Evolutionary conservation across 352 stramenopile genomes (phyloP).

Genomic region (Thraustochytrium sp.): DNA sequence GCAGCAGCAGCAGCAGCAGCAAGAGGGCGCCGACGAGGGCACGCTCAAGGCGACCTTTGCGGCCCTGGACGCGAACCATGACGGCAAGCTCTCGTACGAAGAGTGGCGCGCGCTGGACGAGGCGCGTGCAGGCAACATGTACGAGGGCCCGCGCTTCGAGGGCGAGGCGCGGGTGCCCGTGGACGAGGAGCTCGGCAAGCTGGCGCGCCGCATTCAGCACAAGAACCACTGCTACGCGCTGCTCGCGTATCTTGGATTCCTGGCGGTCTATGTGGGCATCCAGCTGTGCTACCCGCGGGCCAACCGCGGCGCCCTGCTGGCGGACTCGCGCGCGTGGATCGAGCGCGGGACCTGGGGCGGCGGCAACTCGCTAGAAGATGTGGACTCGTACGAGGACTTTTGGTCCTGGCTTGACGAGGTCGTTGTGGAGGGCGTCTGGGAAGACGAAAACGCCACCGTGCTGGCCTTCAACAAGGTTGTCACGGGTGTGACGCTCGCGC

Average conservation of each 20-base stretch:
- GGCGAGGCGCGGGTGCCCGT: conserved; percentile 4
- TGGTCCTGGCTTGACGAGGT: conserved; percentile 8
- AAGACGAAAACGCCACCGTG: neutral
- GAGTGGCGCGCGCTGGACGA: neutral
- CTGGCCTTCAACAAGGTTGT: conserved; percentile 12
- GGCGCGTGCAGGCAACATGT: neutral
- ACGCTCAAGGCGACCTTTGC: neutral
- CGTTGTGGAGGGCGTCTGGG: conserved; percentile 11
- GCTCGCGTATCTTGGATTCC: neutral
- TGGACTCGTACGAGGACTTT: neutral
- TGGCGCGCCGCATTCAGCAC: neutral
- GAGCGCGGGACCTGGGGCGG: neutral
- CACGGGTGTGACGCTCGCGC: neutral
- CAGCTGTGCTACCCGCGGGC: neutral
- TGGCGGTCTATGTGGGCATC: conserved; percentile 1
- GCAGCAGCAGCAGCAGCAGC: no score
- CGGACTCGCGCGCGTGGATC: neutral
- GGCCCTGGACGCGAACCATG: neutral
- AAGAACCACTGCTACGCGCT: neutral
- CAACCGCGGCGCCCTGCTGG: neutral
- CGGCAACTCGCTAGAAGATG: neutral
- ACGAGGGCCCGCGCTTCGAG: neutral
- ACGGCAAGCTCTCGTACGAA: neutral
- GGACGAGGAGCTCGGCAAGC: neutral
- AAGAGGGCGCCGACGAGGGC: neutral